Percentiles rank a stretch among this genome's conserved stretches.
These are phyloP conservation scores for Silene conica DNA, from an alignment of 148 eudicot species.

Conservation along the genomic window DNA sequence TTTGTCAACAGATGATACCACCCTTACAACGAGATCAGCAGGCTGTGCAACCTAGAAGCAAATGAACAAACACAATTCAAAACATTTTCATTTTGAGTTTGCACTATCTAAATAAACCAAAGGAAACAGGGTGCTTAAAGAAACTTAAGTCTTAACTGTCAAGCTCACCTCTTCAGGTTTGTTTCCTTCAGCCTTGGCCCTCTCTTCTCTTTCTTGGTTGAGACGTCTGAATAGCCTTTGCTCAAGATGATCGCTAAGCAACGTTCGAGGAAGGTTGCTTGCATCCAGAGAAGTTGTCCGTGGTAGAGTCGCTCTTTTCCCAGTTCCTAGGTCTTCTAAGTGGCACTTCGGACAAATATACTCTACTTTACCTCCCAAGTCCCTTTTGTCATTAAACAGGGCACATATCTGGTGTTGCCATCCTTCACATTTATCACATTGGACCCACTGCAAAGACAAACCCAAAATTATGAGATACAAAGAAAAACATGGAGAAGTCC, in stretches of 20 bases:
- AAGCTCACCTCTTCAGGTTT: conserved; percentile 49
- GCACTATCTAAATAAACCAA: not conserved
- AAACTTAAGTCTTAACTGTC: conserved; percentile 13
- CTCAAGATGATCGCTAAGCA: conserved; percentile 83
- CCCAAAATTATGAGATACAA: conserved; percentile 11
- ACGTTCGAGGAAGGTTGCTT: conserved; percentile 55
- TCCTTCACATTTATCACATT: conserved; percentile 73
- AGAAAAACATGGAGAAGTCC: not conserved
- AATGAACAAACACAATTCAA: not conserved
- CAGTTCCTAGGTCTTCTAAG: conserved; percentile 46
- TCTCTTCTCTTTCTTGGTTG: conserved; percentile 61
- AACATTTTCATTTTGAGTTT: not conserved
- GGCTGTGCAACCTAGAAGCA: conserved; percentile 55
- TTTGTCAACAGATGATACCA: conserved; percentile 73
- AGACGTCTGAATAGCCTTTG: conserved; percentile 55
- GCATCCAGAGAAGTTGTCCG: conserved; percentile 55
- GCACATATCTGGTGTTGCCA: conserved; percentile 97
- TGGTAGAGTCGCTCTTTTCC: conserved; percentile 39
- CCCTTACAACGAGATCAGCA: conserved; percentile 66
- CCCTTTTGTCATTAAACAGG: conserved; percentile 64
- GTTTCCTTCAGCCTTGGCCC: conserved; percentile 50
- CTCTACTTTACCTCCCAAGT: conserved; percentile 52
- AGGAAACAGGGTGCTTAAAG: not conserved
- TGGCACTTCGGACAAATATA: conserved; percentile 75
- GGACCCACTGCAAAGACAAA: conserved; percentile 80